phyloP scores from a whole-genome alignment of 345 rosid species.

The Eucalyptus albens region DNA sequence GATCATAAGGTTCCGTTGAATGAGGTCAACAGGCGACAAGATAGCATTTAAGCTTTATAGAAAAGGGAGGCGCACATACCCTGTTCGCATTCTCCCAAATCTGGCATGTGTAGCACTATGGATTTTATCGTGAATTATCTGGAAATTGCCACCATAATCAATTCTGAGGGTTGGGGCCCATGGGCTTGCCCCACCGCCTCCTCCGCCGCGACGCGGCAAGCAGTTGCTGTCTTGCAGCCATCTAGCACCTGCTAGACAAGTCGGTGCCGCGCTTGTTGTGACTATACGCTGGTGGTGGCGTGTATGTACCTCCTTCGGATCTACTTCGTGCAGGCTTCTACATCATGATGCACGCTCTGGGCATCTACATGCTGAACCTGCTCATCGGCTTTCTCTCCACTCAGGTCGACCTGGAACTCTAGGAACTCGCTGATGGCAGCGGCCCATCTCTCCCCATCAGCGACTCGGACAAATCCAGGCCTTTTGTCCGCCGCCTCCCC shows the following conservation, averaged over 20 bases:
- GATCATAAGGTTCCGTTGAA: too few relatives aligned
- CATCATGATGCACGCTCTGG: not conserved
- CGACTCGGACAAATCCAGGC: conserved; percentile 83
- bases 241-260: conserved; percentile 64
- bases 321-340: conserved; percentile 19
- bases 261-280: conserved; percentile 36
- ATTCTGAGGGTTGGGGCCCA: not conserved
- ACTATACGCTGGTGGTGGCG: conserved; percentile 15
- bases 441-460: conserved; percentile 46
- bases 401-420: conserved; percentile 62
- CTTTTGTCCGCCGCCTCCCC: conserved; percentile 30
- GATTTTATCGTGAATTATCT: not conserved
- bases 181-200: not conserved
- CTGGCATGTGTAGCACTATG: not conserved
- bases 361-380: conserved; percentile 77
- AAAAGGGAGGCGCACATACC: too few relatives aligned
- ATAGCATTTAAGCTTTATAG: too few relatives aligned
- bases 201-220: conserved; percentile 19
- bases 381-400: conserved; percentile 84
- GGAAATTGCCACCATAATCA: not conserved
- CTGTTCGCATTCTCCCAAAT: too few relatives aligned
- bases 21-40: too few relatives aligned
- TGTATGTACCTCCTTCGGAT: conserved; percentile 60
- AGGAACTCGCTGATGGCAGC: conserved; percentile 1
- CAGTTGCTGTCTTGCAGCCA: conserved; percentile 19